A percentile compares a stretch with the other conserved stretches of the same genome.
phyloP scores from a whole-genome alignment of 345 rosid species.

The Carallia brachiata region DNA sequence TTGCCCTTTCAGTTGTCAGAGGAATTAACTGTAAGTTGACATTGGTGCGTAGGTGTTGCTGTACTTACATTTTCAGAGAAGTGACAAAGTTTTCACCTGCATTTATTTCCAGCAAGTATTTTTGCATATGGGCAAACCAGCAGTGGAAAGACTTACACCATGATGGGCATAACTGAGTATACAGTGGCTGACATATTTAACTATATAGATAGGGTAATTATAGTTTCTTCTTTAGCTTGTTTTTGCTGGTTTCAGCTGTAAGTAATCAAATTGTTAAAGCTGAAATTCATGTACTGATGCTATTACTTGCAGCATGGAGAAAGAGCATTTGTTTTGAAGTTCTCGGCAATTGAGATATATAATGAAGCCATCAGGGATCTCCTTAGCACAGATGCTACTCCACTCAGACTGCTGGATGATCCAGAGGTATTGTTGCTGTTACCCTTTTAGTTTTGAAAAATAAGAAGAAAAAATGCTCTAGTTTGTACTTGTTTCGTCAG shows the following conservation, averaged over 20 bases:
- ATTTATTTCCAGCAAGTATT: conserved; percentile 63
- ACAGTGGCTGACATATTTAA: conserved; percentile 89
- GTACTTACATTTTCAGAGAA: not conserved
- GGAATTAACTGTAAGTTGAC: conserved; percentile 82
- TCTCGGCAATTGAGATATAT: conserved; percentile 98
- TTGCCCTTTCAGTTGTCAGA: conserved; percentile 85
- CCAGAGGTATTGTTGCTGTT: conserved; percentile 62
- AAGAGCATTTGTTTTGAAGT: conserved; percentile 86
- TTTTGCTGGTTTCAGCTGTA: conserved; percentile 9
- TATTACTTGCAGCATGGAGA: conserved; percentile 70
- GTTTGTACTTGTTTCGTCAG: conserved; percentile 39
- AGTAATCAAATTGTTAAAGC: not conserved
- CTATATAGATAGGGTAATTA: conserved; percentile 63
- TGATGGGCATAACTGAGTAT: conserved; percentile 89
- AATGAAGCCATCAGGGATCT: conserved; percentile 95
- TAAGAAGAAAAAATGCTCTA: conserved; percentile 16
- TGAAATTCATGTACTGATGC: not conserved
- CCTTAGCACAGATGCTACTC: conserved; percentile 59
- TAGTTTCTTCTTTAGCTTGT: conserved; percentile 16
- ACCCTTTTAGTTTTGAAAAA: not conserved
- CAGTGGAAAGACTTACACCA: conserved; percentile 99
- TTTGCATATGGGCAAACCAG: conserved; percentile 99
- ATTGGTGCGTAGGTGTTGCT: not conserved
- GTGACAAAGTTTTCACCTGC: conserved; percentile 3
- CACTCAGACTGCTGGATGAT: conserved; percentile 89